Conservation (phyloP, 768 basidiomycete species). For the Exsudoporus frostii region DNA sequence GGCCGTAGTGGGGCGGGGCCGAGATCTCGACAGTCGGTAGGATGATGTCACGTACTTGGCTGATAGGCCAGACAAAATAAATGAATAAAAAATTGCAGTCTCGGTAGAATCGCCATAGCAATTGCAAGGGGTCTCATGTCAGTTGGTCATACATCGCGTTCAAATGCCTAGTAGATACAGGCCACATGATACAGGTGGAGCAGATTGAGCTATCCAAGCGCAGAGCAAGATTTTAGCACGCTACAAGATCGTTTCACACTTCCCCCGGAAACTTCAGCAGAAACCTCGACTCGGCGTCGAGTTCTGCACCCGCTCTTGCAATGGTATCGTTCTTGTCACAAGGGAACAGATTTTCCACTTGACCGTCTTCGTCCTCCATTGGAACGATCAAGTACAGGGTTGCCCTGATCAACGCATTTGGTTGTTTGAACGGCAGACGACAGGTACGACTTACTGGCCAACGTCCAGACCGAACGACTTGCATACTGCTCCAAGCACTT, state of each 20-base stretch:
- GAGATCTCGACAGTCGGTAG: no score
- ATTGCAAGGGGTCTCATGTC: no score
- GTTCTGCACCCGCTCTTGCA: conserved; percentile 25
- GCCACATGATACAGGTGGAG: not conserved
- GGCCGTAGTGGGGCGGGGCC: no score
- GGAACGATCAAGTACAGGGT: conserved; percentile 25
- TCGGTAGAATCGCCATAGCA: no score
- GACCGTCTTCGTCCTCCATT: conserved; percentile 24
- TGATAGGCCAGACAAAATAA: no score
- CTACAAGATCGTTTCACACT: conserved; percentile 7
- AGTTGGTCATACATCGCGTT: no score
- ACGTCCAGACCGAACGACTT: conserved; percentile 28
- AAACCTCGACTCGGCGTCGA: conserved; percentile 20
- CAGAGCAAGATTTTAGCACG: not conserved
- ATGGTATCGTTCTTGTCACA: conserved; percentile 29
- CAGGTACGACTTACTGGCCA: conserved; percentile 13
- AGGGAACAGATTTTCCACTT: conserved; percentile 28
- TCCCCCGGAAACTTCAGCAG: conserved; percentile 25
- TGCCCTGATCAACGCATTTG: conserved; percentile 10
- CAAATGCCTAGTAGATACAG: not conserved
- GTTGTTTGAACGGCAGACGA: not conserved
- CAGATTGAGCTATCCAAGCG: not conserved
- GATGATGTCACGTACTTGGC: no score
- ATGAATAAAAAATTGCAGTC: no score
- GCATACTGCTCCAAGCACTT: conserved; percentile 27